Conservation (phyloP, 495 filamentous ascomycete species). For the Aspergillus heteromorphus region DNA sequence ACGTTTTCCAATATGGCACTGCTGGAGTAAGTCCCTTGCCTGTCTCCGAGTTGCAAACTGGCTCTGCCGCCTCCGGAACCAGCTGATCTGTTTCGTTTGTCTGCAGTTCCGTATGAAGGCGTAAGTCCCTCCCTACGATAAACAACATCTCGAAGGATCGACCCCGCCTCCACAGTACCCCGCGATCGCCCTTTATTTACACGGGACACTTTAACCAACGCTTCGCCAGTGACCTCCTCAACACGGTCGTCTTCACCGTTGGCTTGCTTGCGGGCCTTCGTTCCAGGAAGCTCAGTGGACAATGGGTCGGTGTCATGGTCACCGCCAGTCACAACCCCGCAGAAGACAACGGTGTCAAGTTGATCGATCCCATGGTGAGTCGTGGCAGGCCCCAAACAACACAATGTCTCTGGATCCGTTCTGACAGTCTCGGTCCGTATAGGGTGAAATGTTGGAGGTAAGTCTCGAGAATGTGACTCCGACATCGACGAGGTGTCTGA, state of each 20-base stretch:
- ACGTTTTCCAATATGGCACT: conserved; percentile 86
- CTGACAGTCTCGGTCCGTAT: conserved; percentile 6
- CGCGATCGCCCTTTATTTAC: conserved; percentile 32
- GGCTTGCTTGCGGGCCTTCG: conserved; percentile 87
- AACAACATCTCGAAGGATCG: conserved; percentile 12
- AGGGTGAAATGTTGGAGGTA: conserved; percentile 95
- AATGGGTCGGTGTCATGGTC: conserved; percentile 97
- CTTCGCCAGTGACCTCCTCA: conserved; percentile 52
- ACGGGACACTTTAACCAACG: conserved; percentile 26
- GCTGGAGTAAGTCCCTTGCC: conserved; percentile 63
- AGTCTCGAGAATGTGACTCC: conserved; percentile 2
- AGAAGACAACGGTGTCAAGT: conserved; percentile 95
- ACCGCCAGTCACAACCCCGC: conserved; percentile 98
- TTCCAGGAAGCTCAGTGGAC: conserved; percentile 78
- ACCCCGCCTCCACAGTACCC: conserved; percentile 35
- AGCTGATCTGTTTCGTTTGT: conserved; percentile 14
- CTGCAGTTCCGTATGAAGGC: conserved; percentile 73
- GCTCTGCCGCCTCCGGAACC: conserved; percentile 7
- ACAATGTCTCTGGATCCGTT: not conserved
- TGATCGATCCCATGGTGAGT: conserved; percentile 87
- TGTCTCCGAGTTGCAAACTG: not conserved
- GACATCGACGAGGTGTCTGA: not conserved
- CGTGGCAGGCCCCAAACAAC: not conserved
- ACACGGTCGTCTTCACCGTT: conserved; percentile 86
- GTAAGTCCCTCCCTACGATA: conserved; percentile 41